Evolutionary conservation across 768 basidiomycete genomes (phyloP), one percentile per base, ranked within the genome.

Genomic region (Termitomyces sp.): DNA sequence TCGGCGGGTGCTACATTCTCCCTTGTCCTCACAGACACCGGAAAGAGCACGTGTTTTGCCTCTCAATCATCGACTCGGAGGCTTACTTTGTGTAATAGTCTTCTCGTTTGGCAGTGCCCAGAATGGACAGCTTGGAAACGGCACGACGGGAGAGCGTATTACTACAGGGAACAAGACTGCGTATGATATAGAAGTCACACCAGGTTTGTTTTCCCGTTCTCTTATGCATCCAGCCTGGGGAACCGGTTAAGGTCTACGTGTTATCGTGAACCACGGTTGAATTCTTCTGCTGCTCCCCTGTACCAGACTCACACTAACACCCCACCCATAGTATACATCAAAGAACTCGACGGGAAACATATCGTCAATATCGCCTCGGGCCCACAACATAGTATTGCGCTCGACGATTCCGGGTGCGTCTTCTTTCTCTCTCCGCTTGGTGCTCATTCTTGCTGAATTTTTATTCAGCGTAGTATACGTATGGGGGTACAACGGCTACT

Each of bases 401-500:
- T 97, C 3, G 92, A 91, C 68, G 73, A 79, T 5, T 80, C 86
- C 32, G 92, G 93, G 89, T 85, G 59, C 50, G 79, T 70, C 44
- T 25, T 10, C 23, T 49, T 49, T n/a, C 35, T 10, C 30, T 30
- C 32, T n/a, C n/a, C n/a, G 34, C 34, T 34, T 34, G 12, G 2
- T 8, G 11, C 27, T 2, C n/a, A 17, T 17, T 17, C 16, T 16
- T 37, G 0, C 35, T 37, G 1, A 37, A 37, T 37, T 37, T 37
- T 37, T 32, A 3, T 35, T 17, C 58, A 92, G 91, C 1, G 69
- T 85, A 50, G 86, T 91, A 7, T 90, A 89, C 63, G 86, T 88
- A 6, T 94, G 91, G 89, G 92, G 91, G 5, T 92, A 88, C 66
- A 91, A 91, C 56, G 91, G 91, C 9, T 96, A 97, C 67, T 94